These are phyloP conservation scores for Mycena crocata DNA, from an alignment of 768 basidiomycete genomes.

Conservation along the genomic window DNA sequence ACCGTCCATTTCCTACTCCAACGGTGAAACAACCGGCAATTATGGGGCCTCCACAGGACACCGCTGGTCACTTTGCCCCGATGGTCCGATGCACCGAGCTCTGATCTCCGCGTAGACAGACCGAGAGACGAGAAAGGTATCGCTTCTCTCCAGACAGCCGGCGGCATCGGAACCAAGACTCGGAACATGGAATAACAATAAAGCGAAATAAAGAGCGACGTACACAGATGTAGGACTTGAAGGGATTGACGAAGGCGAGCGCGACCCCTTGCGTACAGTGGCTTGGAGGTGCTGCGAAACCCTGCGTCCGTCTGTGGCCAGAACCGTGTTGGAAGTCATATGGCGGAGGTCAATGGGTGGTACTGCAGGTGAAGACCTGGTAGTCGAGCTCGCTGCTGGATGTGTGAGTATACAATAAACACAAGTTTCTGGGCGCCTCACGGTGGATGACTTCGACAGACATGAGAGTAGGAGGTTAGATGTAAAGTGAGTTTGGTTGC, in stretches of 20 bases:
- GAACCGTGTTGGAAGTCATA: conserved; percentile 62
- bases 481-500: neutral
- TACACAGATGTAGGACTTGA: conserved; percentile 86
- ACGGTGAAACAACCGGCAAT: too few species aligned
- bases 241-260: conserved; percentile 80
- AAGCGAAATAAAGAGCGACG: conserved; percentile 37
- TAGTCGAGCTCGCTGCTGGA: conserved; percentile 23
- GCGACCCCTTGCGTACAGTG: conserved; percentile 63
- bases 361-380: conserved; percentile 36
- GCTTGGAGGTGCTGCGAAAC: conserved; percentile 61
- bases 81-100: neutral
- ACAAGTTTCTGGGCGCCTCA: neutral
- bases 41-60: too few species aligned
- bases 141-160: neutral
- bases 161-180: neutral
- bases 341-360: conserved; percentile 63
- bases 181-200: neutral
- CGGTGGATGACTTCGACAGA: conserved; percentile 20
- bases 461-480: conserved; percentile 18
- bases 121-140: neutral
- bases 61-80: too few species aligned
- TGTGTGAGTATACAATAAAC: conserved; percentile 5
- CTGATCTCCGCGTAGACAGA: conserved; percentile 5
- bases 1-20: neutral
- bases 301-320: conserved; percentile 52